Conservation (phyloP, 768 basidiomycete species). For the Tricholoma flavovirens region DNA sequence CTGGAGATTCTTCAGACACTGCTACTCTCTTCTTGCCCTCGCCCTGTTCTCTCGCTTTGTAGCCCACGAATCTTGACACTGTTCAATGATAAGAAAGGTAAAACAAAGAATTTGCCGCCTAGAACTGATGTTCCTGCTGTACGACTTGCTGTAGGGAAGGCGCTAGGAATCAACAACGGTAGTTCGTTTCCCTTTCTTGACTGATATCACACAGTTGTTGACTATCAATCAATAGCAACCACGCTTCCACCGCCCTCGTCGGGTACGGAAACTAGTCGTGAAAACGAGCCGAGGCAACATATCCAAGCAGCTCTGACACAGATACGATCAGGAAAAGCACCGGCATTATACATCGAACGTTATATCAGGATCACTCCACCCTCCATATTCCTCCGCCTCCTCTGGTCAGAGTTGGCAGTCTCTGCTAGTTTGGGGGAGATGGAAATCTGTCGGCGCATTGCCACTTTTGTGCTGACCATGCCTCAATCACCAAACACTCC, state of each 20-base stretch:
- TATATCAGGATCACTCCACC: conserved; percentile 57
- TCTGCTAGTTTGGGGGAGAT: conserved; percentile 52
- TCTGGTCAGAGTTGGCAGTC: conserved; percentile 63
- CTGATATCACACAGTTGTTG: conserved; percentile 8
- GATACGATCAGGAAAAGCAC: conserved; percentile 58
- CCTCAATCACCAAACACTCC: conserved; percentile 48
- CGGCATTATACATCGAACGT: conserved; percentile 58
- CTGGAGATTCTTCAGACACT: conserved; percentile 64
- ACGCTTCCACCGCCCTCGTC: background rate
- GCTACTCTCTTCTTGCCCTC: conserved; percentile 62
- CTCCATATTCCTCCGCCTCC: conserved; percentile 52
- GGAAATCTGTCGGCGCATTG: conserved; percentile 58
- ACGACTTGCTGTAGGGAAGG: conserved; percentile 31
- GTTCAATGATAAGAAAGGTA: conserved; percentile 34
- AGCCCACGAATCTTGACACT: conserved; percentile 46
- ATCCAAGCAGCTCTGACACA: conserved; percentile 52
- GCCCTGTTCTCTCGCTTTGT: conserved; percentile 59
- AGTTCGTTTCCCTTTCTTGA: conserved; percentile 25
- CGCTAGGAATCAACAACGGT: conserved; percentile 29
- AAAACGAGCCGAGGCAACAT: conserved; percentile 50
- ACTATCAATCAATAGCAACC: conserved; percentile 14
- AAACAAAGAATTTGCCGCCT: conserved; percentile 11
- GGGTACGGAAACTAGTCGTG: background rate
- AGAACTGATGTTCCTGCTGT: conserved; percentile 30
- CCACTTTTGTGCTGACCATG: conserved; percentile 61